Evolutionary conservation across 129 eudicot genomes (phyloP).

Genomic region (Centaurea solstitialis): DNA sequence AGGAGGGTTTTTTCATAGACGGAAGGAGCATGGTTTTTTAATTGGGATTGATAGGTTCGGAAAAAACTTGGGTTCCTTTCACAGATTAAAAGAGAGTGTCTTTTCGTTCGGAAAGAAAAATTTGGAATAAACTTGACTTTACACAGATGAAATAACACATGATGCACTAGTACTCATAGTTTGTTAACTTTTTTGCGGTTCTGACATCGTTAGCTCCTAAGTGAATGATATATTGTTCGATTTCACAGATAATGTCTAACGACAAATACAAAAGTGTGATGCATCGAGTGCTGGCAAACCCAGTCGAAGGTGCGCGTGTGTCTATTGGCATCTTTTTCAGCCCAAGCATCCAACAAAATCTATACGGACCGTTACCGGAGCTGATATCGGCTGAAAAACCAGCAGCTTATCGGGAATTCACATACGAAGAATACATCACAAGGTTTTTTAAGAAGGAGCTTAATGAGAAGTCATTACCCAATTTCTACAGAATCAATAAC

Average conservation of each 20-base stretch:
- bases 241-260: conserved; percentile 55
- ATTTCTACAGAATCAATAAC: conserved; percentile 43
- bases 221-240: neutral
- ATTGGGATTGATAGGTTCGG: too few species aligned
- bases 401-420: conserved; percentile 41
- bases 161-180: neutral
- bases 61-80: too few species aligned
- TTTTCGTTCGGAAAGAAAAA: too few species aligned
- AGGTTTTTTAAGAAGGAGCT: conserved; percentile 62
- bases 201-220: neutral
- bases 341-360: conserved; percentile 41
- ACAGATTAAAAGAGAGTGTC: too few species aligned
- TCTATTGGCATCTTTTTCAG: conserved; percentile 55
- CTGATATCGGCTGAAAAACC: conserved; percentile 50
- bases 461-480: conserved; percentile 48
- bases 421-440: conserved; percentile 40
- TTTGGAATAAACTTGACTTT: too few species aligned
- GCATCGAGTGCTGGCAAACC: conserved; percentile 63
- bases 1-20: too few species aligned
- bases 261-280: conserved; percentile 54
- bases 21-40: too few species aligned
- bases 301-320: conserved; percentile 46
- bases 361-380: conserved; percentile 59
- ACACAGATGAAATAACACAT: neutral
- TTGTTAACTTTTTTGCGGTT: too few species aligned